Conservation (phyloP, 1,139 yeast species). For the Blastobotrys malaysiensis region DNA sequence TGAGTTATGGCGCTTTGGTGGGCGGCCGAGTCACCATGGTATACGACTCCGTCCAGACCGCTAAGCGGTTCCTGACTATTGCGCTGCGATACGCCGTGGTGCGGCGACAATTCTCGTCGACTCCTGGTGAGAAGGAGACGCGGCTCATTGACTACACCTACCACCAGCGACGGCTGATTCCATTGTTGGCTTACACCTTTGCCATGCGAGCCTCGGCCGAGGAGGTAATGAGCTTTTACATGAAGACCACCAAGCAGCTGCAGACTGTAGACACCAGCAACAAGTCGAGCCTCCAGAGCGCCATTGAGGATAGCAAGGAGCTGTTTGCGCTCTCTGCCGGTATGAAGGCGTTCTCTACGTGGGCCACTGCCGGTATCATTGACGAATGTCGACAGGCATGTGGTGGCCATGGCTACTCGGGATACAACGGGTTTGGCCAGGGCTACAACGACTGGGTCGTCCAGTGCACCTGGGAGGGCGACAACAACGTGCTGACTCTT, state of each 20-base stretch:
- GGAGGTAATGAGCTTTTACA: constrained; percentile 54
- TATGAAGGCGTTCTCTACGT: constrained; percentile 81
- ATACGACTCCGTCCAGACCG: constrained; percentile 71
- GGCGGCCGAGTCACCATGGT: constrained; percentile 92
- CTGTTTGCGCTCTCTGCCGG: constrained; percentile 84
- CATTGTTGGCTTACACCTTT: constrained; percentile 74
- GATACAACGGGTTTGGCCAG: constrained; percentile 85
- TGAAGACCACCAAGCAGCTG: constrained; percentile 47
- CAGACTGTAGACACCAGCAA: constrained; percentile 32
- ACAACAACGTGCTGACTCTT: constrained; percentile 78
- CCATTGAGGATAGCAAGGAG: constrained; percentile 64
- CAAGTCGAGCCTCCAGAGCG: constrained; percentile 34
- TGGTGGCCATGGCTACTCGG: constrained; percentile 94
- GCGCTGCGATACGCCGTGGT: constrained; percentile 87
- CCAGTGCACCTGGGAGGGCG: constrained; percentile 98
- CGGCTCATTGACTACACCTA: constrained; percentile 69
- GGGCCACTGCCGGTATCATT: constrained; percentile 74
- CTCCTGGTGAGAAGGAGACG: constrained; percentile 35
- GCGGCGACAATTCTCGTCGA: constrained; percentile 74
- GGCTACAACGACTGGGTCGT: constrained; percentile 91
- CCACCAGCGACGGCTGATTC: constrained; percentile 81
- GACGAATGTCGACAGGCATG: constrained; percentile 91
- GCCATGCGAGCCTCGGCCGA: constrained; percentile 71
- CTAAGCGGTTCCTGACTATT: constrained; percentile 74
- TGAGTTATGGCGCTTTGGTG: constrained; percentile 78